Conservation (phyloP, 768 basidiomycete species). For the Baorangia bicolor region DNA sequence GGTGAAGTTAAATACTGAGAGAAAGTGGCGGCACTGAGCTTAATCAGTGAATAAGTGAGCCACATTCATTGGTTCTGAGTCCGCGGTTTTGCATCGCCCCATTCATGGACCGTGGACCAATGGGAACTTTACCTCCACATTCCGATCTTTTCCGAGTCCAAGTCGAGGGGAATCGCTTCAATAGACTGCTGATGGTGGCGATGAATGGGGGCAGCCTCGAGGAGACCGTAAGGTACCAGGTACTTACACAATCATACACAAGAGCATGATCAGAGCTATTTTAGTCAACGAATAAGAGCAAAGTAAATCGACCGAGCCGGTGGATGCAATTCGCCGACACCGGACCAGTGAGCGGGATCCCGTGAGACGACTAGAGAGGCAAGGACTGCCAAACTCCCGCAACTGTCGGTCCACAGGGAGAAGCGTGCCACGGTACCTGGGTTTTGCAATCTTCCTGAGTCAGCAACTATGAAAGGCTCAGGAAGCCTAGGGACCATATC, state of each 20-base stretch:
- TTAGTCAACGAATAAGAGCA: neutral
- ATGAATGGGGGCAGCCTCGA: constrained; percentile 20
- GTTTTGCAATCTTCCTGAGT: neutral
- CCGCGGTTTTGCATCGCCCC: constrained; percentile 19
- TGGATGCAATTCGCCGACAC: neutral
- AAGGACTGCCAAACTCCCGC: neutral
- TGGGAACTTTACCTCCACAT: constrained; percentile 14
- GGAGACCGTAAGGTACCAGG: constrained; percentile 13
- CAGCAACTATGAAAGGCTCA: neutral
- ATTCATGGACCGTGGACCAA: constrained; percentile 18
- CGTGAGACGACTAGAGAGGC: neutral
- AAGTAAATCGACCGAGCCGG: neutral
- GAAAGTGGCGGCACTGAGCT: constrained; percentile 8
- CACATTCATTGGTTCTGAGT: neutral
- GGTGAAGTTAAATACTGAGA: constrained; percentile 17
- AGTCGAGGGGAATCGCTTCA: constrained; percentile 12
- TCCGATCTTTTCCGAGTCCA: constrained; percentile 14
- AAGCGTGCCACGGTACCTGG: neutral
- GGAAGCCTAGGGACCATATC: neutral
- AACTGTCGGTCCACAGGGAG: neutral
- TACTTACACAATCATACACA: constrained; percentile 9
- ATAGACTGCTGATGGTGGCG: constrained; percentile 17
- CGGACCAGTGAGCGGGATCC: neutral
- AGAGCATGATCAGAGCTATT: neutral
- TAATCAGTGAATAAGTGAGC: constrained; percentile 8